A percentile compares a stretch with the other conserved stretches of the same genome.
Evolutionary conservation across 495 filamentous ascomycete genomes (phyloP).

Genomic region (Monascus purpureus): DNA sequence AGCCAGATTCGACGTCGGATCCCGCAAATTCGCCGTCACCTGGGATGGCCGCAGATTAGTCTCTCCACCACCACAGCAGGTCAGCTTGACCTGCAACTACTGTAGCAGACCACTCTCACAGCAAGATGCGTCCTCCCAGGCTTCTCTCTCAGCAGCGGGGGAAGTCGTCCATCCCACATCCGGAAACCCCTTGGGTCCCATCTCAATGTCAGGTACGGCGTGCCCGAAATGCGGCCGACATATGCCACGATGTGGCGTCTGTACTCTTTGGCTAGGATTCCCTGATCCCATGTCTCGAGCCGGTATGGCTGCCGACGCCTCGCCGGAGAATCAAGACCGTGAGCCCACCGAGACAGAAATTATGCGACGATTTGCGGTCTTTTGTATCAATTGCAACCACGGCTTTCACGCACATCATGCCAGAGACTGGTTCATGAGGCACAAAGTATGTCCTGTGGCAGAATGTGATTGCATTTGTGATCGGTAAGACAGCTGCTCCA

Average conservation of each 20-base stretch:
- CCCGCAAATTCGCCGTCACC: constrained; percentile 45
- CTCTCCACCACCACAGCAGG: constrained; percentile 53
- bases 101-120: constrained; percentile 48
- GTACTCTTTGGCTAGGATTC: constrained; percentile 70
- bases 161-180: constrained; percentile 24
- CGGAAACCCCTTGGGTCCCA: constrained; percentile 23
- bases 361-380: constrained; percentile 47
- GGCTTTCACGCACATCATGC: constrained; percentile 84
- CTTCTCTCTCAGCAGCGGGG: constrained; percentile 15
- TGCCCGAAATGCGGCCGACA: constrained; percentile 81
- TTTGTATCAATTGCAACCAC: constrained; percentile 83
- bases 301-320: constrained; percentile 34
- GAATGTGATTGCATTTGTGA: constrained; percentile 79
- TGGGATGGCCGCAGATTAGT: constrained; percentile 51
- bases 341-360: constrained; percentile 20
- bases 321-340: constrained; percentile 14
- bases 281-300: constrained; percentile 53
- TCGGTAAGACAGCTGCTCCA: constrained; percentile 10
- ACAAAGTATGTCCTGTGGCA: constrained; percentile 74
- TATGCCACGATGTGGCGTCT: constrained; percentile 80
- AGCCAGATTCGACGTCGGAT: constrained; percentile 43
- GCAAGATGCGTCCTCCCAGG: constrained; percentile 24
- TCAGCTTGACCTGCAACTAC: constrained; percentile 71
- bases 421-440: constrained; percentile 68
- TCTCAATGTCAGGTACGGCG: constrained; percentile 36